These are phyloP conservation scores for Raffaelea arxii DNA, from an alignment of 2,329 filamentous ascomycete genomes.

Conservation along the genomic window DNA sequence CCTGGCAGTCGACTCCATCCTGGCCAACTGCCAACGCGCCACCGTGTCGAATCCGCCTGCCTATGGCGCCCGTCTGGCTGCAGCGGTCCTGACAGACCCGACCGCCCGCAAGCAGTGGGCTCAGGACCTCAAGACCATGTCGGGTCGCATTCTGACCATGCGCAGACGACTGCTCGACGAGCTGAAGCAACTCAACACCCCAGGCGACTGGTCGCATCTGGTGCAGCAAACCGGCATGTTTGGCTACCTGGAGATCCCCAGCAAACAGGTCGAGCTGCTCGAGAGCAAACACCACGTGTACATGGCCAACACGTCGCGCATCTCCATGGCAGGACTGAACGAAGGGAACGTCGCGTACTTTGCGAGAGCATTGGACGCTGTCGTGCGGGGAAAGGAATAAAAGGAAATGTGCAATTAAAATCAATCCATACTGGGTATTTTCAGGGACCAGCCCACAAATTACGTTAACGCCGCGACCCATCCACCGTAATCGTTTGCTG, in stretches of 20 bases:
- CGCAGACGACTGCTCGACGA: slow-evolving; percentile 64
- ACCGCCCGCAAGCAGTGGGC: slow-evolving; percentile 82
- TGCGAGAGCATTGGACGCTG: slow-evolving; percentile 65
- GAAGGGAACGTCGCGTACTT: slow-evolving; percentile 87
- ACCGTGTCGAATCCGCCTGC: slow-evolving; percentile 95
- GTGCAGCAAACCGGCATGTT: slow-evolving; percentile 99
- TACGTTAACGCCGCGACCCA: too few relatives aligned
- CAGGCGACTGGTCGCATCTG: slow-evolving; percentile 94
- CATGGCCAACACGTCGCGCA: slow-evolving; percentile 95
- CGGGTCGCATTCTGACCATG: slow-evolving; percentile 88
- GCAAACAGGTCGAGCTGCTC: slow-evolving; percentile 62
- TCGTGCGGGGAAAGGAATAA: neutral
- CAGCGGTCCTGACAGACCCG: slow-evolving; percentile 70
- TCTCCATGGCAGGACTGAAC: slow-evolving; percentile 94
- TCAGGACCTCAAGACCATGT: slow-evolving; percentile 84
- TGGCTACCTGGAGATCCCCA: slow-evolving; percentile 72
- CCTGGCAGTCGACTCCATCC: slow-evolving; percentile 63
- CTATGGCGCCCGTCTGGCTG: slow-evolving; percentile 83
- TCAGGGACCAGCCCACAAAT: too few relatives aligned
- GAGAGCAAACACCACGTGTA: slow-evolving; percentile 58
- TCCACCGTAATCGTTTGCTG: too few relatives aligned
- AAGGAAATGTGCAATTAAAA: neutral
- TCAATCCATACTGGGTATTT: too few relatives aligned
- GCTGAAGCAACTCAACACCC: slow-evolving; percentile 71
- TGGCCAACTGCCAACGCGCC: slow-evolving; percentile 90